These are phyloP conservation scores for Erythrophleum fordii DNA, from an alignment of 306 rosid genomes.

Conservation along the genomic window DNA sequence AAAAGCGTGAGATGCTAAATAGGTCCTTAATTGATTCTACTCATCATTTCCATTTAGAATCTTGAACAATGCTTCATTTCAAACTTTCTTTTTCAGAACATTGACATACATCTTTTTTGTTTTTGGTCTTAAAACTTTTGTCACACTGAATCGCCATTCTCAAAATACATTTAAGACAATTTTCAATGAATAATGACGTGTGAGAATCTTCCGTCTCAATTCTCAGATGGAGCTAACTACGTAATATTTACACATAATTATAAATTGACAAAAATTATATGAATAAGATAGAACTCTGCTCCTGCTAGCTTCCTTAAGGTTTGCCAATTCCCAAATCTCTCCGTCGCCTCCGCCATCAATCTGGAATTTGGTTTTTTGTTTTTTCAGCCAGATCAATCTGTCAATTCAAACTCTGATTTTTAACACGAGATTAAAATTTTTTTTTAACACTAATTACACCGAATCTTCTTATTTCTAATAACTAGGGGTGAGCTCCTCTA, in stretches of 20 bases:
- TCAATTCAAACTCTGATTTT: constrained; percentile 10
- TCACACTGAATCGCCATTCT: too few species aligned
- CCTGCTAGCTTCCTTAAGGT: not conserved
- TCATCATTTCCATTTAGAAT: not conserved
- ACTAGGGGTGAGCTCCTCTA: too few species aligned
- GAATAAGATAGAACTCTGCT: not conserved
- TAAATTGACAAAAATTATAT: too few species aligned
- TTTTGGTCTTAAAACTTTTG: too few species aligned
- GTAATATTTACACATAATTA: too few species aligned
- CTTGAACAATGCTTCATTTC: too few species aligned
- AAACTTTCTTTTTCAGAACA: too few species aligned
- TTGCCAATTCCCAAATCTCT: not conserved
- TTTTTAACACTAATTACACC: constrained; percentile 1
- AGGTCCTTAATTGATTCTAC: not conserved
- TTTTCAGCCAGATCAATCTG: too few species aligned
- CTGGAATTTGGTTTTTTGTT: too few species aligned
- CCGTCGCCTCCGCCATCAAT: not conserved
- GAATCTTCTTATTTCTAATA: constrained; percentile 39
- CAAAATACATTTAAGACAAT: too few species aligned
- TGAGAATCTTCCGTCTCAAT: not conserved
- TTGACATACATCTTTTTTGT: too few species aligned
- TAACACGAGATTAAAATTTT: constrained; percentile 24
- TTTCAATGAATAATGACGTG: not conserved
- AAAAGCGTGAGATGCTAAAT: not conserved
- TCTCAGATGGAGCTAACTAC: too few species aligned